Base-by-base conservation (phyloP, 176 grass and related monocot species). In the Echinochloa phyllopogon region DNA sequence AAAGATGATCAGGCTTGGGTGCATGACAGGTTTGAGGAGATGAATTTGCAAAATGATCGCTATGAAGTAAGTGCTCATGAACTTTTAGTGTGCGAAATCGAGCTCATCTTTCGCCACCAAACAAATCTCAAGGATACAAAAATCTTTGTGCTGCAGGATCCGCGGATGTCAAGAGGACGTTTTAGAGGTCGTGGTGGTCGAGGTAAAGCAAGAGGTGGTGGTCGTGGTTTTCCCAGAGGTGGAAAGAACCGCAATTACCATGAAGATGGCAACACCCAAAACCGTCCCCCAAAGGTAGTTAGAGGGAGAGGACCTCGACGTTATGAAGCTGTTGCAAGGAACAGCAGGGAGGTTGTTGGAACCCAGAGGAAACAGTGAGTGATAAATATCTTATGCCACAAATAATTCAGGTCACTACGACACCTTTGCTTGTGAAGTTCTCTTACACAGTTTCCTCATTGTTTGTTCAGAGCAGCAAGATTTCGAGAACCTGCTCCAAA, bases 1-100 rank as follows among this genome's bases (percentile, higher is more conserved):
- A 94, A 99, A 87, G 97, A 99, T 75, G 92, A 99, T 87, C 84
- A 84, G 78, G 88, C 92, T 51, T 96, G 97, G 97, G 90, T 94
- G 57, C 97, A 96, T 82, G 94, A 99, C 75, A 92, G 94, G 81
- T 94, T 94, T 67, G 92, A 96, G 85, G 97, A 99, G 82, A 89
- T 99, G 97, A 96, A 85, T 72, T 42, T 98, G 29, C 85, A 92
- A 18, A 91, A 96, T n/a, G 77, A 87, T 37, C 84, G 49, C 69
- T 84, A 84, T 80, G 85, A 84, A 80, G 89, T 91, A 84, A 71
- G 43, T 75, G 27, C 24, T 83, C 36, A 48, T 40, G 13, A 61
- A 61, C 38, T 37, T 79, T 83, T 80, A 56, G 51, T 63, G 21
- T 76, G 73, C 65, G 79, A 79, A 74, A 48, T 42, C 50, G 77